Evolutionary conservation across 768 basidiomycete genomes (phyloP), one percentile per base, ranked within the genome.

Genomic region (Agrocybe pediades): DNA sequence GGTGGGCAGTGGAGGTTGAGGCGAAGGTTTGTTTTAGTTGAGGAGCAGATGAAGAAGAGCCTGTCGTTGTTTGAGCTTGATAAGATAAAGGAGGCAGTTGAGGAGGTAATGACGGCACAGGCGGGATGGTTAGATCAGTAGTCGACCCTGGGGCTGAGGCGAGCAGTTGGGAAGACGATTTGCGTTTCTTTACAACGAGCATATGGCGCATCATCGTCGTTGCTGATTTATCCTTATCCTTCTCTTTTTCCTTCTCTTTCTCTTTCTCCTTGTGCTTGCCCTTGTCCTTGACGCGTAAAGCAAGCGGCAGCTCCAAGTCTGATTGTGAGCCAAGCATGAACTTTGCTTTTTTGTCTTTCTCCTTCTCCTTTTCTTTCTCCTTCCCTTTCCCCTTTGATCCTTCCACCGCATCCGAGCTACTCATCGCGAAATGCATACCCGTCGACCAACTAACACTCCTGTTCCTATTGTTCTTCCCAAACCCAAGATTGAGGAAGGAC

Each of bases 301-400:
- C 33, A 9, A 41, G 25, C n/a, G 55, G 49, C 3, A 51, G 36
- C 27, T 51, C 55, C 21, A 50, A 21, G 19, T 50, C 49, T 17
- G 49, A 50, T 9, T 50, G 24, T 24, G 20, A 41, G 9, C 48
- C 48, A 21, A 49, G 36, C 11, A 20, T 49, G 16, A 49, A 49
- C 20, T 49, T 49, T 6, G 36, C 13, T 20, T 30, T 48, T 39
- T 39, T 40, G 33, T n/a, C 21, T 15, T 54, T 29, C 27, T 20
- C 16, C 43, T 33, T 52, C 21, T 45, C 51, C 25, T 54, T 54
- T 16, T 46, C 51, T 19, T 47, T 47, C 20, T 21, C 46, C 45
- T 54, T 29, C 20, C 26, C 44, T 45, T 24, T 26, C 13, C 13
- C 44, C 26, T 24, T 2, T 17, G 5, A 21, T 45, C 26, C 2